Evolutionary conservation across 2,329 filamentous ascomycete species (phyloP).

Genomic region (Nigrospora oryzae): DNA sequence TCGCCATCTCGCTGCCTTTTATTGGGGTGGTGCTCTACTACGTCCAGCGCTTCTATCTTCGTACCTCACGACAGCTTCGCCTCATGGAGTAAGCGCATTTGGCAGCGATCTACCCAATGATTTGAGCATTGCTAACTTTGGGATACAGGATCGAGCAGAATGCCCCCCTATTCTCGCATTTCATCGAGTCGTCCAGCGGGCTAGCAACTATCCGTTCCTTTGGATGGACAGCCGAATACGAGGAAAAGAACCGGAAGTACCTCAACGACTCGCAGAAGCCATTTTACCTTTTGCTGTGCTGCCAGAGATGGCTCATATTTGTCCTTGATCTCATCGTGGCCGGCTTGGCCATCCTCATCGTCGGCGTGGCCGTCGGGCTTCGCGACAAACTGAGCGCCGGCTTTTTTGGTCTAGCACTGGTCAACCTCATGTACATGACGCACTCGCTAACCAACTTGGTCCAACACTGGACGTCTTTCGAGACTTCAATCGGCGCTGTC

Average conservation of each 20-base stretch:
- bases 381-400: conserved; percentile 1
- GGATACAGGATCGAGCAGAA: not conserved
- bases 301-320: conserved; percentile 22
- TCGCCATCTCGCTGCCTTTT: not conserved
- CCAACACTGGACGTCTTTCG: conserved; percentile 5
- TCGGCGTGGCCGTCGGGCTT: conserved; percentile 13
- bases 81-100: not conserved
- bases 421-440: conserved; percentile 4
- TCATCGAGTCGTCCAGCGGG: conserved; percentile 1
- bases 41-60: conserved; percentile 2
- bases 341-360: conserved; percentile 16
- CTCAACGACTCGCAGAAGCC: conserved; percentile 18
- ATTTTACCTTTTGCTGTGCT: conserved; percentile 20
- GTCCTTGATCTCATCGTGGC: conserved; percentile 22
- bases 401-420: conserved; percentile 5
- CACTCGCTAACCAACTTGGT: conserved; percentile 4
- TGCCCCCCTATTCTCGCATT: conserved; percentile 1
- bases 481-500: conserved; percentile 5
- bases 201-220: not conserved
- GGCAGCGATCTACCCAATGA: not conserved
- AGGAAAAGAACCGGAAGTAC: conserved; percentile 25
- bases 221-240: not conserved
- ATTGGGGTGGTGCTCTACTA: not conserved
- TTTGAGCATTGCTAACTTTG: not conserved
- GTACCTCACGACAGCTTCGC: conserved; percentile 2